These are phyloP conservation scores for Viridothelium virens DNA, from an alignment of 495 filamentous ascomycete species.

Conservation along the genomic window DNA sequence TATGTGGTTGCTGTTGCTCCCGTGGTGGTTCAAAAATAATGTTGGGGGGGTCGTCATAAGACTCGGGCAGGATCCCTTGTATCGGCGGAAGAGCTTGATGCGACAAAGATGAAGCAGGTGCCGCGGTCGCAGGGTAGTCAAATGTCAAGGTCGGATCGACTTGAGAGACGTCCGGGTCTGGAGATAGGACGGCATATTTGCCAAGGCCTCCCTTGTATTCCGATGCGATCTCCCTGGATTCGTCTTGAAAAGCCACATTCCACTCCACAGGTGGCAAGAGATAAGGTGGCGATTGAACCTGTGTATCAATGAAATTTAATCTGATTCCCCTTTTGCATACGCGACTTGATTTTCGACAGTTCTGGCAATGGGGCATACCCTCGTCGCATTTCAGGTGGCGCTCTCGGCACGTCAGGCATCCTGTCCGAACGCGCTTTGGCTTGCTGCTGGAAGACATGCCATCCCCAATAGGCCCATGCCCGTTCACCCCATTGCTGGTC, in stretches of 20 bases:
- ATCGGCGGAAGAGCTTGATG: constrained; percentile 42
- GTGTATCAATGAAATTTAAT: constrained; percentile 88
- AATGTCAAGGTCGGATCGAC: constrained; percentile 36
- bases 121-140: constrained; percentile 36
- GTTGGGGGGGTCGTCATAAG: constrained; percentile 28
- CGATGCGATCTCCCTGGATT: constrained; percentile 83
- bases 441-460: constrained; percentile 22
- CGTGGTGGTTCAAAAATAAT: constrained; percentile 18
- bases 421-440: constrained; percentile 37
- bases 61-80: constrained; percentile 34
- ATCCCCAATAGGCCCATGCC: constrained; percentile 20
- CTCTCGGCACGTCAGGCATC: constrained; percentile 39
- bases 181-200: constrained; percentile 56
- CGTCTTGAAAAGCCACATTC: constrained; percentile 75
- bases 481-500: constrained; percentile 12
- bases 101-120: constrained; percentile 29
- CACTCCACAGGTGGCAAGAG: constrained; percentile 56
- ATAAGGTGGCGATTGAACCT: constrained; percentile 60
- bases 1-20: constrained; percentile 23
- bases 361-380: constrained; percentile 65
- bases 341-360: constrained; percentile 82
- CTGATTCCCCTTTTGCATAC: constrained; percentile 79
- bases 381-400: constrained; percentile 78
- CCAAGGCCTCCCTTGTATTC: constrained; percentile 79
- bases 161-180: constrained; percentile 28